A percentile compares a stretch with the other conserved stretches of the same genome.
Conservation (phyloP, 2,329 filamentous ascomycete species). For the Fusarium verticillioides region DNA sequence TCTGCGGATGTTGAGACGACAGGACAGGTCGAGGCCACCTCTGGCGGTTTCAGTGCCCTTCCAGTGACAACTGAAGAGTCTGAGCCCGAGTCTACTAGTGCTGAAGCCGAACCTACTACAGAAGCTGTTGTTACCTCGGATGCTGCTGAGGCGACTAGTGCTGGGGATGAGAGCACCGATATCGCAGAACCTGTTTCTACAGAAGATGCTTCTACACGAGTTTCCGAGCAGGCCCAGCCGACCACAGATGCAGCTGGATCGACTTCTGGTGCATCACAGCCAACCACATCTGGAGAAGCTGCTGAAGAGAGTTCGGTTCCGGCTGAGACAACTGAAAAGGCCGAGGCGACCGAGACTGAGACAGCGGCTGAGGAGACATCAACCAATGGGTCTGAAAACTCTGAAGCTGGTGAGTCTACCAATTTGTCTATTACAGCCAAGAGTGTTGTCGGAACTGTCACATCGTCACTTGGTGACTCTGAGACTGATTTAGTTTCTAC, state of each 20-base stretch:
- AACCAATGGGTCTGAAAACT: slow-evolving; percentile 33
- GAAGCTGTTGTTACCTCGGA: not conserved
- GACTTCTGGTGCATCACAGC: slow-evolving; percentile 15
- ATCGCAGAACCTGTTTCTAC: slow-evolving; percentile 1
- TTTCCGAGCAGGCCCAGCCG: not conserved
- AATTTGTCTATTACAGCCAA: slow-evolving; percentile 11
- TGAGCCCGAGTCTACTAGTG: slow-evolving; percentile 1
- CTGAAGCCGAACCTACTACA: slow-evolving; percentile 15
- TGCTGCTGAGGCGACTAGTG: not conserved
- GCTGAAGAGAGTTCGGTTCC: slow-evolving; percentile 2
- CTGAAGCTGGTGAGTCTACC: slow-evolving; percentile 32
- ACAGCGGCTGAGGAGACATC: slow-evolving; percentile 34
- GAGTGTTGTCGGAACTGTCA: not conserved
- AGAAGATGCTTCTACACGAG: not conserved
- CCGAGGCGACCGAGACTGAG: slow-evolving; percentile 16
- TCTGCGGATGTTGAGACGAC: slow-evolving; percentile 40
- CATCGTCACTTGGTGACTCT: slow-evolving; percentile 5
- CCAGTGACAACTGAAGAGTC: slow-evolving; percentile 12
- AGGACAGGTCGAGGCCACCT: slow-evolving; percentile 41
- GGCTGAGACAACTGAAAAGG: slow-evolving; percentile 5
- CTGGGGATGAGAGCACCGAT: not conserved
- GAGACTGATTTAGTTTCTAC: slow-evolving; percentile 28
- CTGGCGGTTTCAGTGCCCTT: slow-evolving; percentile 36
- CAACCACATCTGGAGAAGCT: slow-evolving; percentile 15
- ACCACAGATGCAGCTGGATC: not conserved